Evolutionary conservation across 345 rosid genomes (phyloP).

Genomic region (Heritiera littoralis): DNA sequence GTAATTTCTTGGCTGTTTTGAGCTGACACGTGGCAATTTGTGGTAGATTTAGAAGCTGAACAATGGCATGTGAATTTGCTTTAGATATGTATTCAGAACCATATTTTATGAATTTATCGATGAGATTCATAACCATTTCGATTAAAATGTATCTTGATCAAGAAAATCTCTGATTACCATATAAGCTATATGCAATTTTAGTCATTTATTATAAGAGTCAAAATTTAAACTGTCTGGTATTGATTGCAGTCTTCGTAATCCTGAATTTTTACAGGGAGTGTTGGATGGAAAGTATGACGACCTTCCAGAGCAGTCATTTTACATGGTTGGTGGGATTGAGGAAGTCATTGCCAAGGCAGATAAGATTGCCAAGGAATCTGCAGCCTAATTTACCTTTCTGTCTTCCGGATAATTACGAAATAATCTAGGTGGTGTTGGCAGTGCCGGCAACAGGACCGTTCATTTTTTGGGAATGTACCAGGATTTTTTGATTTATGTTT

Average conservation of each 20-base stretch:
- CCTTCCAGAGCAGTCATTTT: slow-evolving; percentile 78
- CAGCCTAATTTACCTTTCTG: slow-evolving; percentile 36
- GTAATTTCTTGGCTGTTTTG: not conserved
- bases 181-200: not conserved
- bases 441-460: slow-evolving; percentile 33
- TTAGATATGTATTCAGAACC: not conserved
- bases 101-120: not conserved
- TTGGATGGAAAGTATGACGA: slow-evolving; percentile 88
- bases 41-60: not conserved
- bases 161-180: not conserved
- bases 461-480: slow-evolving; percentile 29
- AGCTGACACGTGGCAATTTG: not conserved
- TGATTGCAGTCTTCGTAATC: not conserved
- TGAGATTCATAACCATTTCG: not conserved
- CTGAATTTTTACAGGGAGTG: slow-evolving; percentile 51
- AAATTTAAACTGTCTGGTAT: not conserved
- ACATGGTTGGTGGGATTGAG: slow-evolving; percentile 87
- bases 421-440: slow-evolving; percentile 37
- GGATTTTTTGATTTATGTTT: slow-evolving; percentile 25
- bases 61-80: not conserved
- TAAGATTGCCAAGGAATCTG: slow-evolving; percentile 72
- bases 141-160: not conserved
- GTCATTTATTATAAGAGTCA: not conserved
- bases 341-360: slow-evolving; percentile 87
- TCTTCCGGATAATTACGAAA: slow-evolving; percentile 29